phyloP scores from a whole-genome alignment of 352 stramenopile genomes.

The Globisporangium sylvaticum region DNA sequence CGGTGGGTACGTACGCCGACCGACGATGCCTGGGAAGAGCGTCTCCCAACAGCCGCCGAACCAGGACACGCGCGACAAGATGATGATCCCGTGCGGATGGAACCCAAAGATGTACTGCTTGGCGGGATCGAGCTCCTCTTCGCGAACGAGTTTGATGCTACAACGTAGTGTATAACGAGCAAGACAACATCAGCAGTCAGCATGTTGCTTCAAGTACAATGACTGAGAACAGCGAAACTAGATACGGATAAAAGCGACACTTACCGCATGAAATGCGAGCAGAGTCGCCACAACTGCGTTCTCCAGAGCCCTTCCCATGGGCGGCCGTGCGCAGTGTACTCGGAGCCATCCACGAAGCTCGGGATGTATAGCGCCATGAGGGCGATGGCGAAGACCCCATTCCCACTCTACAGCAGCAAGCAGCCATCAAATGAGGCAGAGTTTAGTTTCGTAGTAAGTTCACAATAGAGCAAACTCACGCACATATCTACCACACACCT shows the following conservation, averaged over 20 bases:
- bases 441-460: background rate
- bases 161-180: background rate
- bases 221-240: background rate
- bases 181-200: background rate
- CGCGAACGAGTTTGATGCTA: constrained; percentile 58
- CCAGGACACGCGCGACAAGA: constrained; percentile 63
- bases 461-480: too few relatives aligned
- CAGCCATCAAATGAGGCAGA: background rate
- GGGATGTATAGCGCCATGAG: constrained; percentile 43
- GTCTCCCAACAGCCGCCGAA: constrained; percentile 72
- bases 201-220: too few relatives aligned
- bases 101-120: constrained; percentile 79
- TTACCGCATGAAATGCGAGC: constrained; percentile 43
- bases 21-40: constrained; percentile 52
- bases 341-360: too few relatives aligned
- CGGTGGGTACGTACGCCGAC: constrained; percentile 29
- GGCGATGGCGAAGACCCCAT: constrained; percentile 47
- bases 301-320: too few relatives aligned
- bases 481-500: constrained; percentile 13
- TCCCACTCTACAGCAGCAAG: constrained; percentile 29
- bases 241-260: background rate
- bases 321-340: too few relatives aligned
- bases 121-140: constrained; percentile 49
- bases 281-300: constrained; percentile 21
- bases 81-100: constrained; percentile 74